Conservation (phyloP, 169 alveolate species). For the Babesia ovis region DNA sequence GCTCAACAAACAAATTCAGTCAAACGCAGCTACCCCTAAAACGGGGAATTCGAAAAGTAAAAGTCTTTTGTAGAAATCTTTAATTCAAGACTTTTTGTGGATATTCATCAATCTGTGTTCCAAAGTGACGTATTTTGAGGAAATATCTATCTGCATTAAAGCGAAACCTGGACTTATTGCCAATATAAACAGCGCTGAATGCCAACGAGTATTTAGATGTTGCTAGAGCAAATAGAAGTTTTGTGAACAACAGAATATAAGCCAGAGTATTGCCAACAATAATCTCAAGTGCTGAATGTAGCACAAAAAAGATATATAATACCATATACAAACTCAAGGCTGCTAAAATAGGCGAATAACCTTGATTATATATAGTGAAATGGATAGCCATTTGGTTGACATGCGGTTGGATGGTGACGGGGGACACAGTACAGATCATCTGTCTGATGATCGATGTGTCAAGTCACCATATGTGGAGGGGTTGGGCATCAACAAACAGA, state of each 20-base stretch:
- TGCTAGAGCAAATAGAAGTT: background rate
- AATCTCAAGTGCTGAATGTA: too few relatives aligned
- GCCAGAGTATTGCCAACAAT: too few relatives aligned
- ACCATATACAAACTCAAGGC: background rate
- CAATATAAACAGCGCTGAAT: background rate
- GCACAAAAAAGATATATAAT: too few relatives aligned
- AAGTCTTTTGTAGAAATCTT: too few relatives aligned
- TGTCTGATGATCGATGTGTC: background rate
- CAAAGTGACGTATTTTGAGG: background rate
- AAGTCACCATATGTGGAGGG: background rate
- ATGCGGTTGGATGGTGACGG: slow-evolving; percentile 2
- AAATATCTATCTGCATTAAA: background rate
- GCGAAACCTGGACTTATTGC: background rate
- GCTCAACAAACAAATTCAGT: background rate
- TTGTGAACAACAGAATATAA: too few relatives aligned
- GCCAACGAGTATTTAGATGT: background rate
- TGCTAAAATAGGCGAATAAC: background rate
- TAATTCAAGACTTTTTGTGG: too few relatives aligned
- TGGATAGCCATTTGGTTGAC: slow-evolving; percentile 6
- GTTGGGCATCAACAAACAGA: slow-evolving; percentile 1
- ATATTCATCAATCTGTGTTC: too few relatives aligned
- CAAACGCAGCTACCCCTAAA: slow-evolving; percentile 22
- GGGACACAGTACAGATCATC: background rate
- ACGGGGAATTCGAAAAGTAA: too few relatives aligned
- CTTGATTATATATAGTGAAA: background rate